Evolutionary conservation across 441 rosid genomes (phyloP).

Genomic region (Brassica balearica): DNA sequence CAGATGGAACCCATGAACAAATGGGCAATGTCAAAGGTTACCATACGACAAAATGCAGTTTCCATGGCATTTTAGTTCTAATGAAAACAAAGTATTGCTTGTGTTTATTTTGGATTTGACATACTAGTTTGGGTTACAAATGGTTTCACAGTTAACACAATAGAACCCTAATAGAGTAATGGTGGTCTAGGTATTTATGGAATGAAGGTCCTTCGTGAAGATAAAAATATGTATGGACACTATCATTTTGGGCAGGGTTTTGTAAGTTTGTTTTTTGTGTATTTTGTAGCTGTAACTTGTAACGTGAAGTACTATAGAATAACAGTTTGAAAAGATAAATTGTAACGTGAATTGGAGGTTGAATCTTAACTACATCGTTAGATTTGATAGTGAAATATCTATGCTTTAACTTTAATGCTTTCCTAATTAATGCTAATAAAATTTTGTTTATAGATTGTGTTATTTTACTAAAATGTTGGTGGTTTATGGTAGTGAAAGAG

Average conservation of each 20-base stretch:
- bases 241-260: neutral
- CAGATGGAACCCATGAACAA: neutral
- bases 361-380: conserved; percentile 18
- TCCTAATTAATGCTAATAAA: neutral
- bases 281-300: conserved; percentile 1
- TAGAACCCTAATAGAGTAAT: neutral
- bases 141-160: neutral
- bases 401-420: conserved; percentile 11
- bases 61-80: neutral
- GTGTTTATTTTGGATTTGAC: neutral
- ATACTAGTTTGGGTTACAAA: conserved; percentile 3
- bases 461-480: neutral
- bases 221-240: neutral
- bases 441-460: neutral
- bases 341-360: neutral
- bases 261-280: neutral
- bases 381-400: conserved; percentile 21
- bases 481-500: neutral
- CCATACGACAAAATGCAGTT: neutral
- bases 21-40: neutral
- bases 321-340: no score
- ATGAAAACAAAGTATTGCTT: neutral
- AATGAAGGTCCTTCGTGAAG: neutral
- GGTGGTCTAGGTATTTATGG: neutral
- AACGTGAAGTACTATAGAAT: neutral